Conservation (phyloP, 2,329 filamentous ascomycete genomes). For the Cordyceps pruinosa region DNA sequence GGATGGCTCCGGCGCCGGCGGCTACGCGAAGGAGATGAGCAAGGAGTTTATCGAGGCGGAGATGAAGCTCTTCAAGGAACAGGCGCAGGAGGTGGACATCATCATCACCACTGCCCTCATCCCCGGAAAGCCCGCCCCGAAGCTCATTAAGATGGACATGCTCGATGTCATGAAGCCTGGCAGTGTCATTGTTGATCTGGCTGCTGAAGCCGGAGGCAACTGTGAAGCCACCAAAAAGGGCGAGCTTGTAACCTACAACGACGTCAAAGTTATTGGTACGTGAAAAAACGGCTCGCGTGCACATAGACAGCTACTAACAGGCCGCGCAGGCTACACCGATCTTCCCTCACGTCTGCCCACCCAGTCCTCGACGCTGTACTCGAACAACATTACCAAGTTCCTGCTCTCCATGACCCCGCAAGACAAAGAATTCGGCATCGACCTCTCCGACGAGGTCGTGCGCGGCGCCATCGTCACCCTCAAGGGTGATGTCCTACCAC, state of each 20-base stretch:
- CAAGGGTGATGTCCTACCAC: conserved; percentile 68
- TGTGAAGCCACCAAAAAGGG: conserved; percentile 75
- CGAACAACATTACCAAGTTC: conserved; percentile 89
- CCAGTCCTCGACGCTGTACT: conserved; percentile 84
- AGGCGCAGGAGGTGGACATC: conserved; percentile 82
- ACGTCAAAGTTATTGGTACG: conserved; percentile 76
- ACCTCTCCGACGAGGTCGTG: conserved; percentile 78
- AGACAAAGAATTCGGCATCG: conserved; percentile 72
- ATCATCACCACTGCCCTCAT: conserved; percentile 91
- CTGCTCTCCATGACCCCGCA: conserved; percentile 73
- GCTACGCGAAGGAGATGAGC: conserved; percentile 91
- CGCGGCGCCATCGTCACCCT: conserved; percentile 77
- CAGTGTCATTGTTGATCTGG: conserved; percentile 80
- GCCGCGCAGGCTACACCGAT: conserved; percentile 64
- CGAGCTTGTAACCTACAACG: conserved; percentile 62
- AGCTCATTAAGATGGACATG: conserved; percentile 74
- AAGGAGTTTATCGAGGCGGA: conserved; percentile 89
- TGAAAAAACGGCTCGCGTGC: not conserved
- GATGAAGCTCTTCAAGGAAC: conserved; percentile 86
- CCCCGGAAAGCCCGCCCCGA: conserved; percentile 74
- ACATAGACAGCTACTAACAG: conserved; percentile 20
- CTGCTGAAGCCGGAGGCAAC: conserved; percentile 82
- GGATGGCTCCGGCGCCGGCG: conserved; percentile 75
- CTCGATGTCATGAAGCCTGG: conserved; percentile 83
- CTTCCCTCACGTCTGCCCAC: conserved; percentile 80